phyloP scores from a whole-genome alignment of 768 basidiomycete genomes.

The Xanthoconium stramineum region DNA sequence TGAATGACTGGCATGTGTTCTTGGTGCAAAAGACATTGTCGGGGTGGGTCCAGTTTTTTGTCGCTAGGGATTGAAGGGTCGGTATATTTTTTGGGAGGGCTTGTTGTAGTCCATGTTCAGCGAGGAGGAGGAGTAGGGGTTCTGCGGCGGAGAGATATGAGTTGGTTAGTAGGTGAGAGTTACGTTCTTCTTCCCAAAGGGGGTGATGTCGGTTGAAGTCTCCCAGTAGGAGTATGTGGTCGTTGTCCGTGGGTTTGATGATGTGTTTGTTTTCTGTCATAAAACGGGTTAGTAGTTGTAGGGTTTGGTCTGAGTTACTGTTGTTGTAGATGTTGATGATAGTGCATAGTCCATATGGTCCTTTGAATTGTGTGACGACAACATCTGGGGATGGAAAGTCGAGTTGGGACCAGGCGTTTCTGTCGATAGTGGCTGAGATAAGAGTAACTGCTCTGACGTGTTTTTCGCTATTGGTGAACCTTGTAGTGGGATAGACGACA shows the following conservation, averaged over 20 bases:
- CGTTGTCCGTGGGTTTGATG: not conserved
- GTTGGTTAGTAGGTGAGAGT: constrained; percentile 22
- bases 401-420: not conserved
- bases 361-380: not conserved
- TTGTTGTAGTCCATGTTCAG: constrained; percentile 21
- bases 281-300: not conserved
- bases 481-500: not conserved
- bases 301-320: not conserved
- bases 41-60: constrained; percentile 25
- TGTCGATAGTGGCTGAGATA: not conserved
- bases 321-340: not conserved
- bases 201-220: constrained; percentile 36
- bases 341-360: not conserved
- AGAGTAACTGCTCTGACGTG: not conserved
- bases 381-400: not conserved
- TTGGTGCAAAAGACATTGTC: constrained; percentile 17
- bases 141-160: not conserved
- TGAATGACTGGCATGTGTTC: not conserved
- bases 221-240: constrained; percentile 23
- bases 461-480: not conserved
- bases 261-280: too few species aligned
- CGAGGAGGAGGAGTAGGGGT: not conserved
- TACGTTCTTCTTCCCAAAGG: constrained; percentile 25
- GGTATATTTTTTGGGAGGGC: constrained; percentile 33
- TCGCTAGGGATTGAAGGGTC: constrained; percentile 28